phyloP scores from a whole-genome alignment of 2,329 filamentous ascomycete species.

The Xylariaceae sp. region DNA sequence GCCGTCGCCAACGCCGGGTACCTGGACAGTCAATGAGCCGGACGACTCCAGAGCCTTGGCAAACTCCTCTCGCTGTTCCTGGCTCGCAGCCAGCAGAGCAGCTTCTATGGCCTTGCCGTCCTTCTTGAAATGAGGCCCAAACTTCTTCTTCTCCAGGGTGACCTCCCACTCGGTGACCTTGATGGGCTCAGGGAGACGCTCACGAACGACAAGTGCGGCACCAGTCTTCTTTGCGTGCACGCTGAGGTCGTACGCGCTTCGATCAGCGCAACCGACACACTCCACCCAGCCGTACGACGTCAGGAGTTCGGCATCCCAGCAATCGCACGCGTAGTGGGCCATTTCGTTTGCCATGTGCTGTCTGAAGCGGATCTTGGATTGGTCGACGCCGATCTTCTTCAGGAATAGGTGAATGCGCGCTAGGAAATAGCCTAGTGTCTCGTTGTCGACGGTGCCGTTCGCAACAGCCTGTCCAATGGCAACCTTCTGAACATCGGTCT shows the following conservation, averaged over 20 bases:
- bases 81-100: conserved; percentile 69
- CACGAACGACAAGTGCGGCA: conserved; percentile 76
- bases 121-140: conserved; percentile 93
- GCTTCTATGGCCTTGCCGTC: conserved; percentile 82
- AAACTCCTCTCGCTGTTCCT: conserved; percentile 77
- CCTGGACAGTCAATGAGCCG: conserved; percentile 73
- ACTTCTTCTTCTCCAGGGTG: conserved; percentile 90
- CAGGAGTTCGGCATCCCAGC: conserved; percentile 93
- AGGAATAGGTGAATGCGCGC: conserved; percentile 91
- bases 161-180: conserved; percentile 83
- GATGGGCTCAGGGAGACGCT: conserved; percentile 73
- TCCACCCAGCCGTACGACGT: conserved; percentile 97
- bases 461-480: conserved; percentile 83
- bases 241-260: conserved; percentile 88
- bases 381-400: conserved; percentile 80
- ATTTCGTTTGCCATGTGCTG: conserved; percentile 83
- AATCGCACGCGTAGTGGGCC: conserved; percentile 93
- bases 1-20: conserved; percentile 54
- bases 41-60: conserved; percentile 66
- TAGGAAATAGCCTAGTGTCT: conserved; percentile 96
- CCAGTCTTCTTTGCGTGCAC: conserved; percentile 94
- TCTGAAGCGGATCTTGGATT: conserved; percentile 85
- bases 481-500: conserved; percentile 69
- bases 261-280: conserved; percentile 94
- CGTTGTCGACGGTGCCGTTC: conserved; percentile 83